Conservation (phyloP, 495 filamentous ascomycete species). For the Corynascus novoguineensis region DNA sequence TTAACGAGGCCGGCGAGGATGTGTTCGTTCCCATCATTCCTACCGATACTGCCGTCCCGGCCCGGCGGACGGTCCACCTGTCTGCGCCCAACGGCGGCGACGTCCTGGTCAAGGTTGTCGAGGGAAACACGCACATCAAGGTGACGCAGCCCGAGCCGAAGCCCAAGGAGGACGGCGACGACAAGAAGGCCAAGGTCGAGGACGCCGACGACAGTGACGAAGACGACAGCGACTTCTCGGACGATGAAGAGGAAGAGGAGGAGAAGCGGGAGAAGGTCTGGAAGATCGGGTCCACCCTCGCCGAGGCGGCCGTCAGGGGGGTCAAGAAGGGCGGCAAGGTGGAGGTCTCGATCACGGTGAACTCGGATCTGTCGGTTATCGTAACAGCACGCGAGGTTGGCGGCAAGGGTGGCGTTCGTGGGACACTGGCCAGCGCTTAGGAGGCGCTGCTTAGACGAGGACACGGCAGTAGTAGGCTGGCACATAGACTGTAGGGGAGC, state of each 20-base stretch:
- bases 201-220: slow-evolving; percentile 46
- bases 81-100: slow-evolving; percentile 72
- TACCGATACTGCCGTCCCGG: slow-evolving; percentile 84
- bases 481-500: slow-evolving; percentile 2
- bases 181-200: slow-evolving; percentile 35
- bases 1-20: slow-evolving; percentile 54
- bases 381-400: slow-evolving; percentile 81
- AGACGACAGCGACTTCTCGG: slow-evolving; percentile 55
- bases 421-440: slow-evolving; percentile 45
- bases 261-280: slow-evolving; percentile 87
- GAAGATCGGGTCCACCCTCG: slow-evolving; percentile 78
- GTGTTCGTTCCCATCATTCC: slow-evolving; percentile 72
- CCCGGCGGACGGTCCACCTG: slow-evolving; percentile 74
- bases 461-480: neutral
- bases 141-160: slow-evolving; percentile 78
- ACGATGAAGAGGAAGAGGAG: slow-evolving; percentile 75
- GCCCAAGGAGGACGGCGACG: slow-evolving; percentile 58
- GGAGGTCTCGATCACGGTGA: slow-evolving; percentile 86
- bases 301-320: slow-evolving; percentile 75
- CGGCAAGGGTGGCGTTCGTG: slow-evolving; percentile 76
- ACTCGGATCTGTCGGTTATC: slow-evolving; percentile 66
- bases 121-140: slow-evolving; percentile 83
- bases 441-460: neutral
- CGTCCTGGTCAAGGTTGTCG: slow-evolving; percentile 78
- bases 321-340: slow-evolving; percentile 86